Evolutionary conservation across 2,329 filamentous ascomycete species (phyloP).

Genomic region (Pyricularia pennisetigena): DNA sequence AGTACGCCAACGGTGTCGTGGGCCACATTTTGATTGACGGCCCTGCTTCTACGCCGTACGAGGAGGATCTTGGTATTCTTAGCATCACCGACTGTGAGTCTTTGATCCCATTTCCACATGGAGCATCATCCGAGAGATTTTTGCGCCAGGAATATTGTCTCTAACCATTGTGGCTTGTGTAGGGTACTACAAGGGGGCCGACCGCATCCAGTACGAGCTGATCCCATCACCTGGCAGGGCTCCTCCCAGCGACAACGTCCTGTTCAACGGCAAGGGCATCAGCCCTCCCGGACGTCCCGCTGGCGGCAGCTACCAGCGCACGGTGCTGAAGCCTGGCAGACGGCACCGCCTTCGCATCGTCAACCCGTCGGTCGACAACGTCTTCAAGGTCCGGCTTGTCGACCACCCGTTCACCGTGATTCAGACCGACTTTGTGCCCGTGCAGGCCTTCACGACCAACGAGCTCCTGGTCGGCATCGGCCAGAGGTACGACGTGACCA

Average conservation of each 20-base stretch:
- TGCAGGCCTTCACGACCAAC: constrained; percentile 36
- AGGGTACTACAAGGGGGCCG: constrained; percentile 26
- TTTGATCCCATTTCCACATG: too few species aligned
- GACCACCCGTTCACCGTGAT: constrained; percentile 39
- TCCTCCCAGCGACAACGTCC: constrained; percentile 24
- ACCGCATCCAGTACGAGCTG: constrained; percentile 14
- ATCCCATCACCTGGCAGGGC: constrained; percentile 12
- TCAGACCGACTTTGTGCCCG: constrained; percentile 38
- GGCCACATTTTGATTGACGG: constrained; percentile 40
- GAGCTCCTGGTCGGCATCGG: constrained; percentile 40
- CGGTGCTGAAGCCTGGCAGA: constrained; percentile 27
- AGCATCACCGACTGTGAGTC: constrained; percentile 37
- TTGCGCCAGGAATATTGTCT: neutral
- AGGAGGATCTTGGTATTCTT: constrained; percentile 40
- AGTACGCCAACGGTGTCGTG: constrained; percentile 38
- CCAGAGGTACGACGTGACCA: constrained; percentile 35
- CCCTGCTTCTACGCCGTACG: constrained; percentile 26
- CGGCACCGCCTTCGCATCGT: constrained; percentile 36
- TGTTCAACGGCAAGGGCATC: constrained; percentile 31
- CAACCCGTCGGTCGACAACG: constrained; percentile 38
- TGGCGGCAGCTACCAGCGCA: constrained; percentile 18
- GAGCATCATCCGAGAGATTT: neutral
- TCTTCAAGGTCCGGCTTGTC: constrained; percentile 36
- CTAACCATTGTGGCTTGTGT: neutral
- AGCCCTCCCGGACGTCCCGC: constrained; percentile 16